Base-by-base conservation (phyloP, 192 early-diverging fungal genomes). In the Fimicolochytrium jonesii region DNA sequence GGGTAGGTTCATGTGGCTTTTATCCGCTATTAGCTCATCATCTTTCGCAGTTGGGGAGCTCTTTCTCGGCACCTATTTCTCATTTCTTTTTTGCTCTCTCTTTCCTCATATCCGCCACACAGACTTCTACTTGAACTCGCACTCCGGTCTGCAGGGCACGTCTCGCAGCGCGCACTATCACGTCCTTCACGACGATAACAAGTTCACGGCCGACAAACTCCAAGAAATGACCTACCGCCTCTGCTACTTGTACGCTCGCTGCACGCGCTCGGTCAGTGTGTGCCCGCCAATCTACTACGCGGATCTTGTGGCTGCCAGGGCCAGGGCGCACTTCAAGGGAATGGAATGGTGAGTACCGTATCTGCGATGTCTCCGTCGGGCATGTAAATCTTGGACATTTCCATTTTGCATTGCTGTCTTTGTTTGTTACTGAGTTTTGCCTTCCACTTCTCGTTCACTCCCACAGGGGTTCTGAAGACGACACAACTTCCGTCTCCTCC, bases 241-340 rank as follows among this genome's bases (percentile, higher is more conserved):
- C 56, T 94, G 92, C 61, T 94, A 90, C 68, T 71, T 91, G 35
- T 94, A 87, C 64, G 88, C 86, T 23, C 77, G 92, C 30, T 63
- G 70, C 55, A 92, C 92, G 0, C 87, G 92, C 25, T 85, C 92
- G 0, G 92, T 97, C 1, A 88, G 87, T 3, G 81, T 95, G 22
- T 88, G 90, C 2, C 90, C 92, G 4, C 87, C 92, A 0, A 90
- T 87, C 10, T 97, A 95, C 77, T 91, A 94, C 59, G 92, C 93
- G 11, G 87, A 95, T 65, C 63, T 94, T 42, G 85, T 92, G 2
- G 89, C 89, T 26, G 82, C 82, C 47, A 79, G 90, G 26, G 66
- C 66, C 2, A 29, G 66, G 20, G 22, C 33, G 57, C 57, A 67
- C 48, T 67, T 67, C 48, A n/a, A 58, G 31, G 66, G 56, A 7